Evolutionary conservation across 352 stramenopile species (phyloP), one percentile per base, ranked within the genome.

Genomic region (Saprolegnia diclina): DNA sequence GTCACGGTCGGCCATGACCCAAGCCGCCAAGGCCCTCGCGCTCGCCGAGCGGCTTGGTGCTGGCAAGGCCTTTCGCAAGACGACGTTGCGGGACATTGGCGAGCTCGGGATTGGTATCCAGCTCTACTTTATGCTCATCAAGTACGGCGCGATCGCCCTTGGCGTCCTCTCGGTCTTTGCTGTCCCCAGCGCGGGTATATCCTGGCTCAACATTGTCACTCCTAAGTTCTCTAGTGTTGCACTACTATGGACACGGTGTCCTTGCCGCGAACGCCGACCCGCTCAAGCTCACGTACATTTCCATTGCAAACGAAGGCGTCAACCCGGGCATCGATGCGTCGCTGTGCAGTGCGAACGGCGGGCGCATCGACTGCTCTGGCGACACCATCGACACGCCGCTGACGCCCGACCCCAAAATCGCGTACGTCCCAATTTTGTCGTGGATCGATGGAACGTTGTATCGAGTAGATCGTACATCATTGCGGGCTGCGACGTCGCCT

Each of bases 91-190:
- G 50, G 82, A 90, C 71, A 93, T 95, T 53, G 85, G 81, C 22
- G 78, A 79, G 26, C 67, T 95, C 37, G 87, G 87, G 18, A 92
- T 95, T 45, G 87, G 85, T 13, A 77, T 95, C 72, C 79, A 90
- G 75, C 75, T 95, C 5, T 95, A 93, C 54, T 95, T 95, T 44
- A 83, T 93, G 74, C 69, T 95, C 35, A 88, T 83, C 48, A 90
- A 92, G 77, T 89, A 91, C 57, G 56, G 90, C 63, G 73, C 73
- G 35, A 71, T 85, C 21, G 72, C 74, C 5, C 91, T 95, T 59
- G 54, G 91, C 6, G n/a, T 76, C 48, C 92, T 93, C 82, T 62
- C 55, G 26, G 4, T 72, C 0, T 67, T 35, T 45, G 61, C 61
- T 7, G 42, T 45, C 5, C 61, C 61, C 13, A 19, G 29, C 13